phyloP scores from a whole-genome alignment of 257 asterid species.

The Solanum lignicaule region DNA sequence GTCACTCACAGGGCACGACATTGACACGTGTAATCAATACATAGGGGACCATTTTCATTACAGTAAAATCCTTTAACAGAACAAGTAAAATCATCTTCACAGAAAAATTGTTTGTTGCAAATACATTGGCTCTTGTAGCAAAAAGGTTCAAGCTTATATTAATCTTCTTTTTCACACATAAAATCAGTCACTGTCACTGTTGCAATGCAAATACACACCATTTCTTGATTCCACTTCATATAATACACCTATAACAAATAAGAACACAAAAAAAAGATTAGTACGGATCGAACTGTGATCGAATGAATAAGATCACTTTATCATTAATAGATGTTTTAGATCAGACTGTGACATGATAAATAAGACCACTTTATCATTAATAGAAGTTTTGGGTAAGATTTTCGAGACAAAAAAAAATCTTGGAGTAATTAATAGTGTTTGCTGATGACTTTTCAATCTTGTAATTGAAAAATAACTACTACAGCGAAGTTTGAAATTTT shows the following conservation, averaged over 20 bases:
- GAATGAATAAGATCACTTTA: not conserved
- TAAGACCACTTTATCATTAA: too few species aligned
- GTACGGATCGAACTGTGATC: not conserved
- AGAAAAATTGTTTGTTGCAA: not conserved
- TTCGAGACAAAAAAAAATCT: too few species aligned
- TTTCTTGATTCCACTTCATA: not conserved
- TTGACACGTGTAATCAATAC: not conserved
- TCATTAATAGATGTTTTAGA: too few species aligned
- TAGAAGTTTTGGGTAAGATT: too few species aligned
- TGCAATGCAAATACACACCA: not conserved
- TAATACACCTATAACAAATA: not conserved
- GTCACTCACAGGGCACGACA: not conserved
- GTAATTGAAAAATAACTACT: too few species aligned
- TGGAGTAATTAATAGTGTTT: too few species aligned
- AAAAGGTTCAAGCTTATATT: not conserved
- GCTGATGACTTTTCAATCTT: too few species aligned
- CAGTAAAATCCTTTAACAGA: not conserved
- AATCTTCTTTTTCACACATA: not conserved
- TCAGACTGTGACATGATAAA: too few species aligned
- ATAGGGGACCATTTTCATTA: not conserved
- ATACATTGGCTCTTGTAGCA: not conserved
- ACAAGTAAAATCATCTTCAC: not conserved
- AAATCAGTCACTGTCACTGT: not conserved
- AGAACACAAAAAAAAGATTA: not conserved
- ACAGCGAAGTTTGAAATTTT: too few species aligned